phyloP scores from a whole-genome alignment of 805 yeast species.

The Clavispora carvajalis region DNA sequence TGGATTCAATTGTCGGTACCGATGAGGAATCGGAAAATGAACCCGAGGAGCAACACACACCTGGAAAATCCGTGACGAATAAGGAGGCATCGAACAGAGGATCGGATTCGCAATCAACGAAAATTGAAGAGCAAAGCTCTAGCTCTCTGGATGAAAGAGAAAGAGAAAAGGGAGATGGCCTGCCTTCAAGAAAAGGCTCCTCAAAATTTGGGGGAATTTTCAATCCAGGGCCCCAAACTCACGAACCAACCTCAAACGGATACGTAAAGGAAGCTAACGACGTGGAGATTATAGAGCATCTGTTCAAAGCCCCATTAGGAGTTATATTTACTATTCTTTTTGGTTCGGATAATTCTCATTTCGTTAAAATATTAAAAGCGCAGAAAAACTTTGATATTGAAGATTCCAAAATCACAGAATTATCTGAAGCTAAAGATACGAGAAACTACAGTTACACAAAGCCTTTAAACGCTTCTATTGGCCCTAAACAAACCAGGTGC shows the following conservation, averaged over 20 bases:
- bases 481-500: slow-evolving; percentile 89
- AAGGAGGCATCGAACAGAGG: neutral
- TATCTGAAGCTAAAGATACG: slow-evolving; percentile 34
- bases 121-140: neutral
- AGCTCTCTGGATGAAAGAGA: neutral
- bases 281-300: slow-evolving; percentile 45
- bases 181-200: neutral
- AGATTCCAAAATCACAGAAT: slow-evolving; percentile 24
- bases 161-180: neutral
- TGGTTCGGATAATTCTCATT: slow-evolving; percentile 48
- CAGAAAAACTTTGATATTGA: slow-evolving; percentile 23
- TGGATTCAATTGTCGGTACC: neutral
- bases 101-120: neutral
- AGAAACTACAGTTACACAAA: slow-evolving; percentile 65
- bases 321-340: slow-evolving; percentile 63
- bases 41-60: neutral
- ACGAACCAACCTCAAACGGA: slow-evolving; percentile 50
- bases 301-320: slow-evolving; percentile 71
- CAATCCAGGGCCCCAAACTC: slow-evolving; percentile 62
- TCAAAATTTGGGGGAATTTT: slow-evolving; percentile 9
- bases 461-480: slow-evolving; percentile 74
- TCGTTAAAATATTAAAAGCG: slow-evolving; percentile 32
- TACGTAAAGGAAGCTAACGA: slow-evolving; percentile 42
- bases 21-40: neutral
- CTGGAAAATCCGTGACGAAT: neutral